phyloP scores from a whole-genome alignment of 2,329 filamentous ascomycete genomes.

The Cladosporium phlei region DNA sequence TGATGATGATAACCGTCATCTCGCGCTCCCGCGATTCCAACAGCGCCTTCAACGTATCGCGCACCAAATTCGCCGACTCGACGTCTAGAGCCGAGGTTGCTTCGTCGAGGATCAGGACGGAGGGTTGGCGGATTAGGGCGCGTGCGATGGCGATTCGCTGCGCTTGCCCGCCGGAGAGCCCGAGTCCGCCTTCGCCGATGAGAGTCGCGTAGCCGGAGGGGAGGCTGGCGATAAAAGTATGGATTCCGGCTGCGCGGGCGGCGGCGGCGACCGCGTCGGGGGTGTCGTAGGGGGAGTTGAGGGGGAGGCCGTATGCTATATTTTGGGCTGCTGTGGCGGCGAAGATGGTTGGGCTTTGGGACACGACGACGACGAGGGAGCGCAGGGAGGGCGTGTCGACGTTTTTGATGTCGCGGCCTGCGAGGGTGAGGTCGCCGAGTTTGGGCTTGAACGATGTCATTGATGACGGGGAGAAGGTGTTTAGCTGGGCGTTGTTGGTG shows the following conservation, averaged over 20 bases:
- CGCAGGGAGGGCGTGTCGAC: slow-evolving; percentile 60
- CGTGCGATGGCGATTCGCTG: slow-evolving; percentile 78
- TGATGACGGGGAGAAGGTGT: slow-evolving; percentile 65
- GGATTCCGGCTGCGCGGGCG: slow-evolving; percentile 59
- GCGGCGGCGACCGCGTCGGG: slow-evolving; percentile 43
- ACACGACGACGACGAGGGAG: slow-evolving; percentile 60
- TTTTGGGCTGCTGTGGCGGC: slow-evolving; percentile 73
- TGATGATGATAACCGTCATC: slow-evolving; percentile 74
- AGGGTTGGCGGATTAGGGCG: slow-evolving; percentile 66
- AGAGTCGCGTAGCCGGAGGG: slow-evolving; percentile 66
- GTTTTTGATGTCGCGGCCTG: slow-evolving; percentile 50
- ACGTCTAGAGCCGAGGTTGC: slow-evolving; percentile 77
- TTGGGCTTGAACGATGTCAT: slow-evolving; percentile 12
- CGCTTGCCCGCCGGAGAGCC: slow-evolving; percentile 74
- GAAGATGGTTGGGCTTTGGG: slow-evolving; percentile 71
- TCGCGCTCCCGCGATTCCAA: slow-evolving; percentile 32
- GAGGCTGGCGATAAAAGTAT: slow-evolving; percentile 71
- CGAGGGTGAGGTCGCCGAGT: slow-evolving; percentile 53
- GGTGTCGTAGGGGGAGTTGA: slow-evolving; percentile 48
- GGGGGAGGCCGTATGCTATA: slow-evolving; percentile 70
- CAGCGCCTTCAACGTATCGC: slow-evolving; percentile 57
- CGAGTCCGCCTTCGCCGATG: slow-evolving; percentile 70
- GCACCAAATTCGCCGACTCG: slow-evolving; percentile 60
- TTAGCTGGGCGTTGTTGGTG: too few species aligned
- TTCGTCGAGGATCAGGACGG: slow-evolving; percentile 77